Conservation (phyloP, 1,139 yeast genomes). For the Lodderomyces parapsilosis region DNA sequence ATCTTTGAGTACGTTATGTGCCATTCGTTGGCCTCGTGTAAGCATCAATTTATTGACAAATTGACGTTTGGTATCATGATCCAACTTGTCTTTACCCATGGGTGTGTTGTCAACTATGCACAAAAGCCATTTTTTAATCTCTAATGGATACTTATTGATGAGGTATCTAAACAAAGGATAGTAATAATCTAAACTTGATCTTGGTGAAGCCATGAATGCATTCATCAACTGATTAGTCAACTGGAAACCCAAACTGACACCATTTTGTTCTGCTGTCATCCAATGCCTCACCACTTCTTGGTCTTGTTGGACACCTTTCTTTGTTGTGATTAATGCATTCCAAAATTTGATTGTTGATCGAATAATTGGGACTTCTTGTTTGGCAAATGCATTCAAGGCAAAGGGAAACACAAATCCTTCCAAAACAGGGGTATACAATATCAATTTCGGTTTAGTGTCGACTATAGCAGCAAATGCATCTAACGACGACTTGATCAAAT, state of each 20-base stretch:
- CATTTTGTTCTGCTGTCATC: conserved; percentile 22
- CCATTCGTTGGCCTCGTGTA: conserved; percentile 65
- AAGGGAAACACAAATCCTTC: conserved; percentile 37
- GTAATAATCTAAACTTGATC: conserved; percentile 62
- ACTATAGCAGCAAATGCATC: conserved; percentile 45
- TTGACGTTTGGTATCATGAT: conserved; percentile 20
- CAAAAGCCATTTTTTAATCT: conserved; percentile 47
- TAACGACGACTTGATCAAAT: conserved; percentile 47
- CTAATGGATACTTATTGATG: conserved; percentile 51
- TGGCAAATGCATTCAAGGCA: conserved; percentile 44
- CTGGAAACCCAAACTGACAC: conserved; percentile 30
- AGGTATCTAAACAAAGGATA: conserved; percentile 55
- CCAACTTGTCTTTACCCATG: conserved; percentile 15
- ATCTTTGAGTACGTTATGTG: conserved; percentile 54
- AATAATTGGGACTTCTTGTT: conserved; percentile 65
- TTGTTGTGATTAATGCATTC: conserved; percentile 54
- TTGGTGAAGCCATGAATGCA: conserved; percentile 46
- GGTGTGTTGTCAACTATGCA: conserved; percentile 19
- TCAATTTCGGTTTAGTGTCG: conserved; percentile 49
- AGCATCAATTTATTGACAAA: conserved; percentile 57
- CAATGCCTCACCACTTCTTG: conserved; percentile 34
- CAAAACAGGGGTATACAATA: conserved; percentile 37
- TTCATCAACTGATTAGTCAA: conserved; percentile 31
- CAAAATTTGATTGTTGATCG: conserved; percentile 66
- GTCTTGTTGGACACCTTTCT: conserved; percentile 52